Conservation (phyloP, 2,329 filamentous ascomycete genomes). For the Scytalidium sp. region DNA sequence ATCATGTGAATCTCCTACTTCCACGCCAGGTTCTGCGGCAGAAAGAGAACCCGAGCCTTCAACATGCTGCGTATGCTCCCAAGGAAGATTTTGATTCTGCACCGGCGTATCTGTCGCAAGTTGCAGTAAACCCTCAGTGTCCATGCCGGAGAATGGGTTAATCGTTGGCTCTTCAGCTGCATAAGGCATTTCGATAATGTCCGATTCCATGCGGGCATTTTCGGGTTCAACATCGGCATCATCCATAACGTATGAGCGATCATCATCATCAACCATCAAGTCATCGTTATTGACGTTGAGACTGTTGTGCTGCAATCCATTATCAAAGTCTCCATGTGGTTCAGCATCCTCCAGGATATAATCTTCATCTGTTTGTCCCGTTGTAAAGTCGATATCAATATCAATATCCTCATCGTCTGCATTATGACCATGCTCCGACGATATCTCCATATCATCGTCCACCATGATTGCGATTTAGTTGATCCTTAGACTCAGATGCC, state of each 20-base stretch:
- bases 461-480: too few species aligned
- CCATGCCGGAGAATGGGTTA: conserved; percentile 3
- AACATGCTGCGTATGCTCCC: conserved; percentile 1
- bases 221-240: conserved; percentile 25
- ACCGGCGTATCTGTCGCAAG: conserved; percentile 1
- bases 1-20: not conserved
- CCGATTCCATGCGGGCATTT: conserved; percentile 17
- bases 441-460: conserved; percentile 52
- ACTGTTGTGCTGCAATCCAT: conserved; percentile 27
- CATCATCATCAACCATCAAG: conserved; percentile 41
- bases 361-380: conserved; percentile 45
- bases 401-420: conserved; percentile 48
- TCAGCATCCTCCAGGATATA: conserved; percentile 51
- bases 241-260: conserved; percentile 35
- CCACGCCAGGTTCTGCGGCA: not conserved
- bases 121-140: not conserved
- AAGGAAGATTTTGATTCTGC: conserved; percentile 1
- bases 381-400: conserved; percentile 55
- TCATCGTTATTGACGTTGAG: conserved; percentile 40
- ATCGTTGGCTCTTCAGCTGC: not conserved
- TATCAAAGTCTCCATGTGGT: conserved; percentile 34
- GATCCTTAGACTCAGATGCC: too few species aligned
- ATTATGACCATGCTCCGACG: conserved; percentile 39
- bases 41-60: not conserved
- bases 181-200: conserved; percentile 12